A percentile compares a stretch with the other conserved stretches of the same genome.
phyloP scores from a whole-genome alignment of 768 basidiomycete species.

The Mycena metata region DNA sequence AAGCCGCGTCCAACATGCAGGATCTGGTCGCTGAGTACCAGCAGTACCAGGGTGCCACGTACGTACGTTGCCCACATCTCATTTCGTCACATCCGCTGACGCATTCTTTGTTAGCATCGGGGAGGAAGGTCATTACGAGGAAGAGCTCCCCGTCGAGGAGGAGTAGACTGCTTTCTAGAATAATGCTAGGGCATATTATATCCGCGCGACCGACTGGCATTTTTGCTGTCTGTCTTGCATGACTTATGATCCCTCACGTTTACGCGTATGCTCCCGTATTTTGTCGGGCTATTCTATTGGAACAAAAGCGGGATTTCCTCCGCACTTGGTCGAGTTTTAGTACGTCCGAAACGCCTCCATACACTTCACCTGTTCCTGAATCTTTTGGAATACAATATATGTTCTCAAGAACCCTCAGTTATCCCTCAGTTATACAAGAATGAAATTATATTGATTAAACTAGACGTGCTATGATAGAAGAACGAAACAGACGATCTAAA shows the following conservation, averaged over 20 bases:
- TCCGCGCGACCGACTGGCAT: not conserved
- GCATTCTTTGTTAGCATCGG: slow-evolving; percentile 66
- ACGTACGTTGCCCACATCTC: slow-evolving; percentile 68
- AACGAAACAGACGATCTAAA: too few species aligned
- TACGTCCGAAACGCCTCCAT: too few species aligned
- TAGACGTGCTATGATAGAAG: too few species aligned
- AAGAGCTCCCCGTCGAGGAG: slow-evolving; percentile 75
- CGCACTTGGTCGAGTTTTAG: too few species aligned
- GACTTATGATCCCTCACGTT: slow-evolving; percentile 25
- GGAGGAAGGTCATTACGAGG: slow-evolving; percentile 92
- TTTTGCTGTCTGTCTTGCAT: not conserved
- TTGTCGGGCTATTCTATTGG: slow-evolving; percentile 17
- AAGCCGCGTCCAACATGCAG: slow-evolving; percentile 99
- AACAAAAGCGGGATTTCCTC: slow-evolving; percentile 26
- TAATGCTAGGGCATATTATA: slow-evolving; percentile 20
- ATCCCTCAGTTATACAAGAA: too few species aligned
- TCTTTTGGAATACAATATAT: too few species aligned
- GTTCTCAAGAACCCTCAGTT: too few species aligned
- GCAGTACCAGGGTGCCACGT: slow-evolving; percentile 94
- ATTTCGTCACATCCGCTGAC: slow-evolving; percentile 25
- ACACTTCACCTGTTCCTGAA: too few species aligned
- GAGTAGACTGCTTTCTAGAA: slow-evolving; percentile 48
- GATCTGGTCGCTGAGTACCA: slow-evolving; percentile 98
- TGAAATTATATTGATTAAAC: too few species aligned
- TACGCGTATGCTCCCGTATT: slow-evolving; percentile 4